Percentiles rank a stretch among this genome's conserved stretches.
phyloP scores from a whole-genome alignment of 345 rosid genomes.

The Dovyalis caffra region DNA sequence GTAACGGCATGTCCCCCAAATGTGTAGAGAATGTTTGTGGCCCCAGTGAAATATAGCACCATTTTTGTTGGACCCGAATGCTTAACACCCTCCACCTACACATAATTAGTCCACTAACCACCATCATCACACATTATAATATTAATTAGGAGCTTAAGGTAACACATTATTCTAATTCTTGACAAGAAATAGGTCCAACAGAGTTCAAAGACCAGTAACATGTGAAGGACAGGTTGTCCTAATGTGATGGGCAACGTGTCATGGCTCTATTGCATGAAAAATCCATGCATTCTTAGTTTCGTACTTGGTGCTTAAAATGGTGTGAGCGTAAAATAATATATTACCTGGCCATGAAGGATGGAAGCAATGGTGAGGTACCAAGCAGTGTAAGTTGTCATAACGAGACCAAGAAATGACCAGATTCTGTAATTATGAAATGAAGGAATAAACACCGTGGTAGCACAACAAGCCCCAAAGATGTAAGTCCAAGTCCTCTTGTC shows the following conservation, averaged over 20 bases:
- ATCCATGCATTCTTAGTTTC: neutral
- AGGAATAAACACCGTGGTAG: constrained; percentile 95
- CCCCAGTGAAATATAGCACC: constrained; percentile 95
- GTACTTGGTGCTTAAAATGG: neutral
- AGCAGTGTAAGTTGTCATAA: constrained; percentile 98
- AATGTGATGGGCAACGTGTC: neutral
- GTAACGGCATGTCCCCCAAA: constrained; percentile 99
- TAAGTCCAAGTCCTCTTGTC: constrained; percentile 99
- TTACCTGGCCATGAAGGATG: constrained; percentile 92
- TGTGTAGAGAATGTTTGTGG: constrained; percentile 99
- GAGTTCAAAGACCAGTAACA: constrained; percentile 10
- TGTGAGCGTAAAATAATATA: neutral
- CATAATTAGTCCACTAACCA: neutral
- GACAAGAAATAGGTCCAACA: constrained; percentile 30
- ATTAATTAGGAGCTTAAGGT: neutral
- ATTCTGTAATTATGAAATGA: constrained; percentile 98
- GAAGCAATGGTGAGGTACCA: constrained; percentile 98
- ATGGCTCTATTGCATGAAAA: constrained; percentile 3
- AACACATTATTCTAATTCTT: neutral
- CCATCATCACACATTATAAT: neutral
- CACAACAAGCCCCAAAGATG: constrained; percentile 98
- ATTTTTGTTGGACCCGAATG: constrained; percentile 90
- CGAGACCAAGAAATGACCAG: constrained; percentile 96
- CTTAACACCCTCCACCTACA: constrained; percentile 79
- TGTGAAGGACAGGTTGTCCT: constrained; percentile 15